Evolutionary conservation across 345 rosid species (phyloP).

Genomic region (Rubroshorea leprosula): DNA sequence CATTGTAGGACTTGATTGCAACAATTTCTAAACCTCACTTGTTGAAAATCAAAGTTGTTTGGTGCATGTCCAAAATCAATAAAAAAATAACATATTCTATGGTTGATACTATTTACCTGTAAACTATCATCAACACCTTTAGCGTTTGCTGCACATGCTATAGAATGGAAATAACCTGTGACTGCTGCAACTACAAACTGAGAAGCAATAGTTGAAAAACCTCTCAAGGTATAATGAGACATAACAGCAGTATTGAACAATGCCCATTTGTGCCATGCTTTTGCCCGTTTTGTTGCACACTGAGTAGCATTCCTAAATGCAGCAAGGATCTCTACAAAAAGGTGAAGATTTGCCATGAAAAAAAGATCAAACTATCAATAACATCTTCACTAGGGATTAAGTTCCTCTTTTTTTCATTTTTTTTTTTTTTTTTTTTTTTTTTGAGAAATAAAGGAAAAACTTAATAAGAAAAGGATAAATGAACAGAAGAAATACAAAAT

Average conservation of each 20-base stretch:
- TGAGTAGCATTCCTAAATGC: conserved; percentile 76
- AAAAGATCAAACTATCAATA: background rate
- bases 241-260: conserved; percentile 95
- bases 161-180: conserved; percentile 95
- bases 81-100: background rate
- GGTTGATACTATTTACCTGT: conserved; percentile 50
- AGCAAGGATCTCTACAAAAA: conserved; percentile 56
- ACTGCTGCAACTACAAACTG: conserved; percentile 92
- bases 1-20: too few species aligned
- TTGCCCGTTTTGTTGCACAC: conserved; percentile 80
- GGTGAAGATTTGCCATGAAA: background rate
- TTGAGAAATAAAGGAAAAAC: background rate
- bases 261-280: conserved; percentile 99
- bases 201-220: conserved; percentile 51
- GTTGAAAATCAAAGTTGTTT: background rate
- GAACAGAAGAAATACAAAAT: background rate
- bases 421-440: too few species aligned
- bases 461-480: background rate
- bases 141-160: conserved; percentile 85
- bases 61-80: background rate
- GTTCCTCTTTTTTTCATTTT: background rate
- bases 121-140: conserved; percentile 98
- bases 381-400: background rate
- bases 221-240: conserved; percentile 80
- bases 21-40: too few species aligned